Evolutionary conservation across 176 grass and related monocot genomes (phyloP), one percentile per base, ranked within the genome.

Genomic region (Pharus latifolius): DNA sequence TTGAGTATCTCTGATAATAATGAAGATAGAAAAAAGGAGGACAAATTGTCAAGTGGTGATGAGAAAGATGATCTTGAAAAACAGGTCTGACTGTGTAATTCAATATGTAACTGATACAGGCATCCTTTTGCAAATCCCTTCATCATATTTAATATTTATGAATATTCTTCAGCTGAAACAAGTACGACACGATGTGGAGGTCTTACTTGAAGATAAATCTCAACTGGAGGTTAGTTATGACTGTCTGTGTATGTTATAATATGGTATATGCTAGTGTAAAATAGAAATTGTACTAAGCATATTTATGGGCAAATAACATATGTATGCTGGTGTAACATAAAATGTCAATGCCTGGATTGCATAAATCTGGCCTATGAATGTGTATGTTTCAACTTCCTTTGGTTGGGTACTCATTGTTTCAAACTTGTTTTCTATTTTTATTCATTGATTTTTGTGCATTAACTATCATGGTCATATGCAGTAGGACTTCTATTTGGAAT

Each of bases 121-220:
- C 7, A 49, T 4, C 23, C 32, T 41, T 66, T 60, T 4, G 38
- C 1, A 62, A 18, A 38, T 52, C 57, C 45, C 19, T 6, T 47
- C 32, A 67, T 62, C 49, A 28, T 65, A 53, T 55, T 61, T 82
- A 38, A 70, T 31, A 43, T 12, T 27, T 20, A 49, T 44, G 24
- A 70, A 65, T 63, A 58, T 87, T 69, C 17, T 78, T 70, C 84
- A 96, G 91, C 38, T 96, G 67, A 96, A 87, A 74, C 83, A 87
- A 72, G 65, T 96, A 78, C 79, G 72, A 19, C 48, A 79, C 20
- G 76, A 96, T 59, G 71, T 91, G 57, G 87, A 87, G 15, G 71
- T 54, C 67, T 63, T 96, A 33, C 78, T 76, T 52, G 87, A 96
- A 25, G 69, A 91, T 45, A 96, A 87, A 82, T 73, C 76, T 74